A percentile compares a stretch with the other conserved stretches of the same genome.
phyloP scores from a whole-genome alignment of 257 asterid species.

The Haberlea rhodopensis region DNA sequence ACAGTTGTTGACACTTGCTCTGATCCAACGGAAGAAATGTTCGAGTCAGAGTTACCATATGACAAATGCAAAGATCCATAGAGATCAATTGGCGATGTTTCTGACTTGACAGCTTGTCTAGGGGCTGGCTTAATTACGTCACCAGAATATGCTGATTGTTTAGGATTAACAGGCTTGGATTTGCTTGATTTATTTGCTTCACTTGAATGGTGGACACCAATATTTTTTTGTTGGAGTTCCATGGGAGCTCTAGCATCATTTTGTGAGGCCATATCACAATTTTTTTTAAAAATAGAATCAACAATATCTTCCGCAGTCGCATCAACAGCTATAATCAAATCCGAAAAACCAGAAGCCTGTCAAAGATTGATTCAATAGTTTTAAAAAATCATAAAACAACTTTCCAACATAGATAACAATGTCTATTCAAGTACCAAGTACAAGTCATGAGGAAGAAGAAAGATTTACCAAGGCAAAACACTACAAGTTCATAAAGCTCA shows the following conservation, averaged over 20 bases:
- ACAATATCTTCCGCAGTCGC: too few species aligned
- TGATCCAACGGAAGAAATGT: constrained; percentile 24
- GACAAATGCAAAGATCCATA: constrained; percentile 19
- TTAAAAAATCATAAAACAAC: constrained; percentile 31
- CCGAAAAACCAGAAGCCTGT: constrained; percentile 24
- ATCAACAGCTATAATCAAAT: constrained; percentile 11
- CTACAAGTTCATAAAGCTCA: too few species aligned
- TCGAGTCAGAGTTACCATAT: constrained; percentile 32
- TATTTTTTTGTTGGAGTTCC: constrained; percentile 39
- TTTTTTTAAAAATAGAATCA: constrained; percentile 22
- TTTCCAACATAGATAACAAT: too few species aligned
- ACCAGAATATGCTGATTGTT: constrained; percentile 36
- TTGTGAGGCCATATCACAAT: constrained; percentile 57
- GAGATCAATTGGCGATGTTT: constrained; percentile 19
- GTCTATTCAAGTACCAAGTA: too few species aligned
- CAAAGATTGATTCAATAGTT: constrained; percentile 13
- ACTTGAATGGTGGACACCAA: constrained; percentile 35
- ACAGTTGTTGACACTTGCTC: constrained; percentile 33
- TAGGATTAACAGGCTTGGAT: constrained; percentile 33
- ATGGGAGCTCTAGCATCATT: constrained; percentile 44
- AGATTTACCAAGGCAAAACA: too few species aligned
- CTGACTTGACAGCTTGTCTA: constrained; percentile 26
- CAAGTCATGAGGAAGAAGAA: too few species aligned
- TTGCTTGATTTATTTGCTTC: constrained; percentile 40
- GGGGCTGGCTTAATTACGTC: constrained; percentile 17